Evolutionary conservation across 257 asterid genomes (phyloP).

Genomic region (Gardenia jasminoides): DNA sequence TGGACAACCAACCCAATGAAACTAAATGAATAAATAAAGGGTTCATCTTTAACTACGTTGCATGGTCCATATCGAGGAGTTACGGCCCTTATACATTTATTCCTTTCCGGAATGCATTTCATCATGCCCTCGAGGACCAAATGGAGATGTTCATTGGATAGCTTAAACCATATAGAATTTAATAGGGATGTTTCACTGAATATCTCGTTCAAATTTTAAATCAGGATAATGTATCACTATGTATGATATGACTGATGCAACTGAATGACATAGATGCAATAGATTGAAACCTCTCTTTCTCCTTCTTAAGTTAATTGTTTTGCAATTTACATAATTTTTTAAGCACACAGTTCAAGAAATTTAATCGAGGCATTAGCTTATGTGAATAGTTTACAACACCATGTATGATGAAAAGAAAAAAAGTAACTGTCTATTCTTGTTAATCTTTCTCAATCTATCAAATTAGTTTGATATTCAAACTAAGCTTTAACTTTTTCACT

Average conservation of each 20-base stretch:
- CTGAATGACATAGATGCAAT: not conserved
- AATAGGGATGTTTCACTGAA: constrained; percentile 20
- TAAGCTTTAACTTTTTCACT: not conserved
- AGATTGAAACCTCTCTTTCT: not conserved
- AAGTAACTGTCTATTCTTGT: not conserved
- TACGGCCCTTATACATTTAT: not conserved
- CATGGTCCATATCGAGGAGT: constrained; percentile 11
- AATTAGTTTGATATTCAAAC: not conserved
- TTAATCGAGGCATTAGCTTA: no score
- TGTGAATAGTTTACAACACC: not conserved
- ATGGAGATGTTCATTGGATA: not conserved
- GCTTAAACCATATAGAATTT: not conserved
- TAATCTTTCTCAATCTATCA: not conserved
- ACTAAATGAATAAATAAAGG: not conserved
- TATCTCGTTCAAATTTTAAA: constrained; percentile 4
- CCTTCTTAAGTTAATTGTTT: not conserved
- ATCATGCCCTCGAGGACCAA: not conserved
- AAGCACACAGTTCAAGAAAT: no score
- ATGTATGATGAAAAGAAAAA: not conserved
- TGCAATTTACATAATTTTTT: not conserved
- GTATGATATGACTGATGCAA: not conserved
- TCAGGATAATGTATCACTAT: not conserved
- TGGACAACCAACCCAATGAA: not conserved
- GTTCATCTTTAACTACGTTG: constrained; percentile 12
- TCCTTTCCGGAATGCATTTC: not conserved